Conservation (phyloP, 2,329 filamentous ascomycete species). For the Monosporascus cannonballus region DNA sequence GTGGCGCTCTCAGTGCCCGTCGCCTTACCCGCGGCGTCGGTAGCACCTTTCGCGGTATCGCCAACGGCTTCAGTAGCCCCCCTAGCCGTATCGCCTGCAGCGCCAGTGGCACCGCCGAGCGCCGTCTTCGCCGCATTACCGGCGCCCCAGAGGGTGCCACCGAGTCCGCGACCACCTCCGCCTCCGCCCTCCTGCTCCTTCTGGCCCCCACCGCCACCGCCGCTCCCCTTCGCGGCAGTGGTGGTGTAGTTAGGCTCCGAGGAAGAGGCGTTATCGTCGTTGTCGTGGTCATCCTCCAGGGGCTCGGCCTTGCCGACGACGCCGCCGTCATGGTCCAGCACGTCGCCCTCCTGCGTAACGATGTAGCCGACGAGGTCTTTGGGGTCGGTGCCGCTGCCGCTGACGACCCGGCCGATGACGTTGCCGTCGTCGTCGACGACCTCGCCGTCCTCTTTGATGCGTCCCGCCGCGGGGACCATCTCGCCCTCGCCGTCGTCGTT, state of each 20-base stretch:
- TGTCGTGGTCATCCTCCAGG: constrained; percentile 17
- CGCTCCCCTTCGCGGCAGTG: constrained; percentile 14
- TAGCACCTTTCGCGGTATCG: constrained; percentile 14
- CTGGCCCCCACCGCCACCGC: constrained; percentile 1
- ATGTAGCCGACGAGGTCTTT: constrained; percentile 24
- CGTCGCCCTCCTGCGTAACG: constrained; percentile 30
- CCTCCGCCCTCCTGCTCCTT: constrained; percentile 1
- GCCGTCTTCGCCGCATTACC: constrained; percentile 15
- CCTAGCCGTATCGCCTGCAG: constrained; percentile 16
- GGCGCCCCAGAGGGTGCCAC: constrained; percentile 18
- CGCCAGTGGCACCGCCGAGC: constrained; percentile 14
- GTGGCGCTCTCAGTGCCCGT: constrained; percentile 13
- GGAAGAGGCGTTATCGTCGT: constrained; percentile 2
- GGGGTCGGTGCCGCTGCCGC: constrained; percentile 13
- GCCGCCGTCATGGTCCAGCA: constrained; percentile 24
- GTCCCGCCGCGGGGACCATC: constrained; percentile 29
- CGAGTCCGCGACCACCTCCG: constrained; percentile 4
- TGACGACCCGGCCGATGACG: constrained; percentile 35
- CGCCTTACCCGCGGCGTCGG: constrained; percentile 15
- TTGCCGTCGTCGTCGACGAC: constrained; percentile 49
- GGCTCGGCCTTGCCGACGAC: constrained; percentile 28
- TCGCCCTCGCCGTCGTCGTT: constrained; percentile 22
- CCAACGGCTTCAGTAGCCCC: constrained; percentile 17
- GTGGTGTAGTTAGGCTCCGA: constrained; percentile 26
- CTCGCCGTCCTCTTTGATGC: constrained; percentile 48